Percentiles rank a stretch among this genome's conserved stretches.
Conservation (phyloP, 2,329 filamentous ascomycete genomes). For the Pseudomassariella vexata region DNA sequence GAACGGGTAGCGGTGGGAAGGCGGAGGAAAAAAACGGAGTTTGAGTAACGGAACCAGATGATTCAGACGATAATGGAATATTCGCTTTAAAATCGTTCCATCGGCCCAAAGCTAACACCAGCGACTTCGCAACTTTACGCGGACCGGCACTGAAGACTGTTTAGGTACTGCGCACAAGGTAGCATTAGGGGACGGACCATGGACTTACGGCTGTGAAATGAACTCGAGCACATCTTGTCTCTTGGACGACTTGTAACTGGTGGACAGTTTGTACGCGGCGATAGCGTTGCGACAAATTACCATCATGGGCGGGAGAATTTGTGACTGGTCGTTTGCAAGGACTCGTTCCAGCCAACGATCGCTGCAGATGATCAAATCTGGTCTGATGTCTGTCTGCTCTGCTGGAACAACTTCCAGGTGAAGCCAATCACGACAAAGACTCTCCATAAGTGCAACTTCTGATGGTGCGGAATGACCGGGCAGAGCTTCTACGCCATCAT, state of each 20-base stretch:
- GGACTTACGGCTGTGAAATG: constrained; percentile 30
- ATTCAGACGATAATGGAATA: too few relatives aligned
- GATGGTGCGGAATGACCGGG: constrained; percentile 3
- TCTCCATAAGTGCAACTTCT: constrained; percentile 13
- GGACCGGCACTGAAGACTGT: constrained; percentile 27
- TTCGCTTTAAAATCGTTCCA: too few relatives aligned
- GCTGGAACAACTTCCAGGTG: constrained; percentile 18
- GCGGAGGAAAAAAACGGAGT: too few relatives aligned
- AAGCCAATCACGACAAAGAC: constrained; percentile 27
- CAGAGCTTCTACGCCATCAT: not conserved
- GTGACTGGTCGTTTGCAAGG: constrained; percentile 1
- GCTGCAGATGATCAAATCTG: constrained; percentile 19
- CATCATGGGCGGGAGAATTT: constrained; percentile 20
- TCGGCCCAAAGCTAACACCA: too few relatives aligned
- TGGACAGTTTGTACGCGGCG: constrained; percentile 17
- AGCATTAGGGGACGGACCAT: not conserved
- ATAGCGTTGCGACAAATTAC: constrained; percentile 27
- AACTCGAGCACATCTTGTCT: constrained; percentile 24
- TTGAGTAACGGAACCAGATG: too few relatives aligned
- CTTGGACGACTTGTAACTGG: not conserved
- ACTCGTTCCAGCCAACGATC: constrained; percentile 12
- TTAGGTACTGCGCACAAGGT: not conserved
- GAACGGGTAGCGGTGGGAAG: too few relatives aligned
- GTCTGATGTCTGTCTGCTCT: constrained; percentile 4
- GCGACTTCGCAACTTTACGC: constrained; percentile 28